Evolutionary conservation across 495 filamentous ascomycete genomes (phyloP), one percentile per base, ranked within the genome.

Genomic region (Copromyces sp.): DNA sequence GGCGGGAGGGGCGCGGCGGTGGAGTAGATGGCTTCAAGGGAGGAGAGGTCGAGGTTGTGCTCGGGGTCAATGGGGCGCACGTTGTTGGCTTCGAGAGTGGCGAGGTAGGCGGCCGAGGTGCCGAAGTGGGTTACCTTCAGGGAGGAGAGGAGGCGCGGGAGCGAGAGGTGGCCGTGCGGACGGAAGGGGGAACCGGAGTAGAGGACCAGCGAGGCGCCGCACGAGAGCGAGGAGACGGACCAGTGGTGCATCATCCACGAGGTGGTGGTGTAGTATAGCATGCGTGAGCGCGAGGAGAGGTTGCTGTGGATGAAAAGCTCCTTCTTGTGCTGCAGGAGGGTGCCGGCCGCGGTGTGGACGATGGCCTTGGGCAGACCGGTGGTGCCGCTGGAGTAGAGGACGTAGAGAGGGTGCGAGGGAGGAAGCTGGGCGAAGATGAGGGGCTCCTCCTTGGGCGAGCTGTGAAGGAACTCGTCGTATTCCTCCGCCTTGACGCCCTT

Each of bases 231-330:
- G 6, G 92, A 94, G 24, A 97, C 89, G 59, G 94, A 89, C 94
- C 94, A 97, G 80, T 97, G 94, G 92, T 93, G 95, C 94, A 97
- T 97, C 94, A 97, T 95, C 93, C 94, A 96, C 39, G 89, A 90
- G 3, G 94, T 97, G 3, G 94, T 97, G 78, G 93, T 97, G 82
- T 95, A 97, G 83, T 82, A 82, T 89, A 95, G 73, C 92, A 86
- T 77, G 11, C 82, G 78, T 16, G 82, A 83, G 35, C 75, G 72
- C 3, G 82, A 75, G 38, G 76, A 83, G 75, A 98, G 89, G 37
- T 92, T 90, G 77, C 91, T 91, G 80, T 98, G 94, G 24, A 98
- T 84, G 71, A 89, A 84, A 79, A 95, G 93, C 79, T 97, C 94
- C 78, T 98, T 98, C 82, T 97, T 97, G 80, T 97, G 94, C 79